Evolutionary conservation across 1,139 yeast genomes (phyloP).

Genomic region (Groenewaldozyma auringiensis): DNA sequence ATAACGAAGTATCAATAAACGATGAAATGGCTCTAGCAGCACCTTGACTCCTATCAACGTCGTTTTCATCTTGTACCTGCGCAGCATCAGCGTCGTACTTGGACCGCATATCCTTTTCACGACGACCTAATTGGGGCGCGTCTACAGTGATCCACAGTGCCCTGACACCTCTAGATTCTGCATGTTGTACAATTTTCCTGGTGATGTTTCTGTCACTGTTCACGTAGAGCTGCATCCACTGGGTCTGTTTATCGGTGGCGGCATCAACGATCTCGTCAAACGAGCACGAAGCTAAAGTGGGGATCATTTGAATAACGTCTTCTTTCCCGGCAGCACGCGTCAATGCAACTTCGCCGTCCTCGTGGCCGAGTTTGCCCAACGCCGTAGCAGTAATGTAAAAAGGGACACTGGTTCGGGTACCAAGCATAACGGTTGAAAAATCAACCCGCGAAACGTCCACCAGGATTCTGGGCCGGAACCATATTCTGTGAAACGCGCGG

Average conservation of each 20-base stretch:
- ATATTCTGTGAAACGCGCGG: constrained; percentile 74
- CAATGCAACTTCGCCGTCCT: constrained; percentile 47
- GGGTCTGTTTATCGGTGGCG: constrained; percentile 47
- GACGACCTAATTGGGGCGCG: constrained; percentile 90
- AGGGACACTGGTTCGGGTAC: constrained; percentile 40
- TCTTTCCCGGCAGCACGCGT: constrained; percentile 44
- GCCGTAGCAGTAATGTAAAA: constrained; percentile 56
- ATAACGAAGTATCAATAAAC: constrained; percentile 74
- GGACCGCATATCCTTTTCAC: constrained; percentile 59
- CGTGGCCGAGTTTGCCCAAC: constrained; percentile 47
- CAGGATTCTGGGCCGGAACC: constrained; percentile 73
- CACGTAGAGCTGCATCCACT: constrained; percentile 90
- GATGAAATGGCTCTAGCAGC: constrained; percentile 82
- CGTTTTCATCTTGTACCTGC: constrained; percentile 35
- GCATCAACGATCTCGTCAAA: constrained; percentile 50
- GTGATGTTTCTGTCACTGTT: constrained; percentile 63
- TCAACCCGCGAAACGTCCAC: constrained; percentile 62
- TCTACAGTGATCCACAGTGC: constrained; percentile 86
- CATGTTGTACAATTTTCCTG: constrained; percentile 53
- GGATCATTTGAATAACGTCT: constrained; percentile 49
- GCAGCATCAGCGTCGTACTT: constrained; percentile 61
- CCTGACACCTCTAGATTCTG: constrained; percentile 66
- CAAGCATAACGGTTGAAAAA: constrained; percentile 47
- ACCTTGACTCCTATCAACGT: constrained; percentile 64
- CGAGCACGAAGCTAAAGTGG: constrained; percentile 48